phyloP scores from a whole-genome alignment of 1,139 yeast species.

The Kazachstania sp. region DNA sequence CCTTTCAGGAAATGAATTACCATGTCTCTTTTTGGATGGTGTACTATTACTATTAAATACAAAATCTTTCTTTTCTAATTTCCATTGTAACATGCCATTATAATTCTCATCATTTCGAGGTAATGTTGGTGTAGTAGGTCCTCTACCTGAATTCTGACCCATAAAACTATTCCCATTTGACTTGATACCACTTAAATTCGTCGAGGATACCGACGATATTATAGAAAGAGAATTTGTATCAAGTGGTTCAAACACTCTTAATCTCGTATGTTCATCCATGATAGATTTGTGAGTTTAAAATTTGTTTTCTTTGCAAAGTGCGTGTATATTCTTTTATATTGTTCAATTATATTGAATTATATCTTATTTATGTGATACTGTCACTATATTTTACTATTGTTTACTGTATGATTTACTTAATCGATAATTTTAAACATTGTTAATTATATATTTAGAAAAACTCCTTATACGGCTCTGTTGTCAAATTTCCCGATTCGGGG shows the following conservation, averaged over 20 bases:
- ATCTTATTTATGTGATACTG: too few relatives aligned
- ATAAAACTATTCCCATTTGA: conserved; percentile 2
- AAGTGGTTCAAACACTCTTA: conserved; percentile 21
- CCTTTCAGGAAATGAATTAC: background rate
- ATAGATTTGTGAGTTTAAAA: too few relatives aligned
- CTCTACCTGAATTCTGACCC: conserved; percentile 1
- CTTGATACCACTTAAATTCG: conserved; percentile 7
- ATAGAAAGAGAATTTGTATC: conserved; percentile 23
- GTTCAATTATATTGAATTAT: too few relatives aligned
- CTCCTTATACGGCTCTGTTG: conserved; percentile 1
- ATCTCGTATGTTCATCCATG: conserved; percentile 17
- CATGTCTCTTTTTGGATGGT: conserved; percentile 15
- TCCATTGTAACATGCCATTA: conserved; percentile 21
- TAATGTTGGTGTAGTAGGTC: conserved; percentile 13
- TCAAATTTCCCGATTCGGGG: conserved; percentile 1
- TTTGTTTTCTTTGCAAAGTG: too few relatives aligned
- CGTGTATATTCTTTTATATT: too few relatives aligned
- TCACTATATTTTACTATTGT: too few relatives aligned
- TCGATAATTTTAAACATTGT: background rate
- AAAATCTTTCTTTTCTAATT: conserved; percentile 22
- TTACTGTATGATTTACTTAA: background rate
- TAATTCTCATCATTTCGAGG: conserved; percentile 10
- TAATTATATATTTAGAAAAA: background rate
- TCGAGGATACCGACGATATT: conserved; percentile 15
- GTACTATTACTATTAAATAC: conserved; percentile 27